These are phyloP conservation scores for Colletotrichum lini DNA, from an alignment of 2,329 filamentous ascomycete genomes.

Conservation along the genomic window DNA sequence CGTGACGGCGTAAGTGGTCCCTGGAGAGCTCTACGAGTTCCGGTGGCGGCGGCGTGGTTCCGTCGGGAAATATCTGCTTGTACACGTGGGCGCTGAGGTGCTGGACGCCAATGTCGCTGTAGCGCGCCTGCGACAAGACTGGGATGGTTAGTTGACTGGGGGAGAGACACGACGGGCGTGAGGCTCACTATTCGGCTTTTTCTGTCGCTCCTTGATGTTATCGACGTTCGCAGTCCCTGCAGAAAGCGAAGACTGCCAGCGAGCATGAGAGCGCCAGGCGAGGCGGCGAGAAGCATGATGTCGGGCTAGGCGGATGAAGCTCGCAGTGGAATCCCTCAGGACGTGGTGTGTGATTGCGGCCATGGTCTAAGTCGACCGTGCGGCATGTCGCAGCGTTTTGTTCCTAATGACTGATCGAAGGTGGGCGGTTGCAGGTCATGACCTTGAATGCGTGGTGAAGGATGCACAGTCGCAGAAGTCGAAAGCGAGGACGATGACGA, in stretches of 20 bases:
- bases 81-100: slow-evolving; percentile 90
- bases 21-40: slow-evolving; percentile 85
- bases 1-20: slow-evolving; percentile 87
- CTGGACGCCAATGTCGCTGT: slow-evolving; percentile 95
- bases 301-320: slow-evolving; percentile 67
- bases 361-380: slow-evolving; percentile 33
- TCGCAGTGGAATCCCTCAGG: slow-evolving; percentile 58
- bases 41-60: slow-evolving; percentile 69
- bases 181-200: slow-evolving; percentile 57
- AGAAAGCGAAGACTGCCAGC: slow-evolving; percentile 61
- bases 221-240: slow-evolving; percentile 41
- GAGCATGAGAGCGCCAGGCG: slow-evolving; percentile 54
- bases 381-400: slow-evolving; percentile 11
- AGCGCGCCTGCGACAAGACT: slow-evolving; percentile 74
- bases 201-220: slow-evolving; percentile 35
- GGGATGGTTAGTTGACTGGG: slow-evolving; percentile 33
- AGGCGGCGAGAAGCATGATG: slow-evolving; percentile 59
- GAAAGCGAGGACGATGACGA: slow-evolving; percentile 43
- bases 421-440: slow-evolving; percentile 3
- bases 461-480: slow-evolving; percentile 46
- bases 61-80: slow-evolving; percentile 82
- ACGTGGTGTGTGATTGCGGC: slow-evolving; percentile 47
- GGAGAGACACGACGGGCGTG: not conserved
- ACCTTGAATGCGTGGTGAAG: slow-evolving; percentile 48
- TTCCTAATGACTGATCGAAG: not conserved